Evolutionary conservation across 108 stramenopile genomes (phyloP), one percentile per base, ranked within the genome.

Genomic region (Poteriospumella lacustris): DNA sequence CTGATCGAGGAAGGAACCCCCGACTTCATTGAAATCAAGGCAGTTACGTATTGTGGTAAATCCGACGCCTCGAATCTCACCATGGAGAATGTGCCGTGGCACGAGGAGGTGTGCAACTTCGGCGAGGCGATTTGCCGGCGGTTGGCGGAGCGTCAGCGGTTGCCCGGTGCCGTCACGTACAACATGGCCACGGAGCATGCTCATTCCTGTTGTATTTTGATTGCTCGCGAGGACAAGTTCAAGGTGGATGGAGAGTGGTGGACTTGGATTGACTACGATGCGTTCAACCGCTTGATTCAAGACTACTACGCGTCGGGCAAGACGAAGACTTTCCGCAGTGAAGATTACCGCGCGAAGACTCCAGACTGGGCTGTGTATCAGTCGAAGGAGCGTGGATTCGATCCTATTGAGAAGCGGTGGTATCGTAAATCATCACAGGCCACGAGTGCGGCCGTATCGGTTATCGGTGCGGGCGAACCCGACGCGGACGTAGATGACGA

Each of bases 261-360:
- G 59, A 96, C 97, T 1, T 97, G 97, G 97, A 96, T 97, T 72
- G 89, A 97, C 85, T 97, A 97, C 78, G 90, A 90, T 39, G 88
- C 87, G 70, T 97, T 94, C 77, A 90, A 95, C 42, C 87, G 89
- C 70, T 83, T 97, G 5, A 73, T 73, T 3, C 44, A 19, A 34
- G 36, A 39, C 5, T 73, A 73, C 42, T 73, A 73, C 36, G 36
- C 41, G 36, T 34, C 44, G 88, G 86, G 26, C 75, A 47, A 36
- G 79, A 73, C 43, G 80, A 87, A 75, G 77, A 73, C 2, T 87
- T 94, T 92, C 84, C 76, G 77, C 0, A 91, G 92, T 0, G 81
- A 82, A 58, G 96, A 97, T 82, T 97, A 97, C 80, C 68, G 84
- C 1, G 94, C 91, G 0, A 88, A 89, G 31, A 92, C 93, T 38